Evolutionary conservation across 2,329 filamentous ascomycete species (phyloP), one percentile per base, ranked within the genome.

Genomic region (Dactylellina sp.): DNA sequence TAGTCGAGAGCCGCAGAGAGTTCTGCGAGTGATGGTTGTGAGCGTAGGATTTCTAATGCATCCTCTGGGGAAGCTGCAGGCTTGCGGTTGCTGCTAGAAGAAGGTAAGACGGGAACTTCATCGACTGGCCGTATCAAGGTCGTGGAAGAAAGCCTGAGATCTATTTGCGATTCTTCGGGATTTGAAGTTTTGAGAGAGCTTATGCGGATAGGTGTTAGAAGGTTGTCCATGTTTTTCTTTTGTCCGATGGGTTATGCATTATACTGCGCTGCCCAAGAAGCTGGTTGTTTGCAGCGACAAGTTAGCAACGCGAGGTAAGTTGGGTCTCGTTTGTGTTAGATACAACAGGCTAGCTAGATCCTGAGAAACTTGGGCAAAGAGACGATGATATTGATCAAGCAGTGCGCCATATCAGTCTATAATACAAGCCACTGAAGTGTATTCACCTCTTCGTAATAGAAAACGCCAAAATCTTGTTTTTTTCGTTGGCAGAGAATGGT

Each of bases 181-280:
- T 55, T 62, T 49, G 70, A 61, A 35, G 61, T 74, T 57, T 50
- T 74, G n/a, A 74, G 46, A 16, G 61, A 66, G 12, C 61, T 74
- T 57, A 74, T 74, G 22, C 61, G 70, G 61, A 74, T 62, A 47
- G 70, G 70, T 22, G 47, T 74, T 5, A 66, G 47, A 39, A 74
- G 55, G 39, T 32, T 47, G 56, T 74, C 70, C 70, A 74, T 74
- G 44, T 46, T 52, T 68, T 25, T 25, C 39, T 14, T n/a, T n/a
- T 32, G 59, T 62, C 28, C 44, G 40, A 32, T 42, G 42, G 9
- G 9, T 32, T 32, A 32, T 32, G n/a, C n/a, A 40, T 44, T 59
- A 25, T 22, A 59, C 5, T 44, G 37, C n/a, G 56, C 32, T 7
- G 1, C 18, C 4, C 9, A 9, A 9, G 28, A 44, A 40, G 64